Evolutionary conservation across 129 eudicot genomes (phyloP).

Genomic region (Centrapalus pauciflorus): DNA sequence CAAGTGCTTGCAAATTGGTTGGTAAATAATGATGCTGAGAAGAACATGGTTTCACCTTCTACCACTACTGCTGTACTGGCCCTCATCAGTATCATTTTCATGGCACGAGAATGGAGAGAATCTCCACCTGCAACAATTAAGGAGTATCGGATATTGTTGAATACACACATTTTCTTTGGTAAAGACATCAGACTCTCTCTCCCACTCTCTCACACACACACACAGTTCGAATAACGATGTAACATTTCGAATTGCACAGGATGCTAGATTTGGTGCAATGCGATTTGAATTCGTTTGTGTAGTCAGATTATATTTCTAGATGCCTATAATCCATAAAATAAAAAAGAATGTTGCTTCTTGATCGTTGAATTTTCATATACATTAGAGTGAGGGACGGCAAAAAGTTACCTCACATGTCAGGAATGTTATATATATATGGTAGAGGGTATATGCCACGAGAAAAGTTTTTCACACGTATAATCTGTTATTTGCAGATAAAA

Average conservation of each 20-base stretch:
- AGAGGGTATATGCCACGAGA: not conserved
- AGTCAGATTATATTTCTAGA: not conserved
- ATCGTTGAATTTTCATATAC: constrained; percentile 5
- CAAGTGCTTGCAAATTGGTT: constrained; percentile 75
- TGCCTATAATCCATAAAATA: constrained; percentile 3
- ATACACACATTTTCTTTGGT: constrained; percentile 48
- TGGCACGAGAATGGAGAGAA: constrained; percentile 55
- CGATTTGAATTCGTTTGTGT: not conserved
- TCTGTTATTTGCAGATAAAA: constrained; percentile 57
- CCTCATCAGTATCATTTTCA: constrained; percentile 34
- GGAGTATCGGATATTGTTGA: constrained; percentile 51
- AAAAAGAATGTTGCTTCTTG: not conserved
- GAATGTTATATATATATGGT: not conserved
- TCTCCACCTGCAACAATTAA: constrained; percentile 36
- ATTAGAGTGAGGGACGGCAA: not conserved
- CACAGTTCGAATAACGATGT: no score
- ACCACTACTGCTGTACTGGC: constrained; percentile 52
- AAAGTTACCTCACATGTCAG: not conserved
- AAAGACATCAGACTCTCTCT: constrained; percentile 13
- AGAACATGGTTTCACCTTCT: constrained; percentile 46
- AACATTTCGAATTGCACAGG: not conserved
- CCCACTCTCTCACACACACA: no score
- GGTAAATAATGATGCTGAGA: constrained; percentile 29
- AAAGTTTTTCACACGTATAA: not conserved
- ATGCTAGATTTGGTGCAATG: not conserved